Base-by-base conservation (phyloP, 495 filamentous ascomycete genomes). In the Neurospora africana region DNA sequence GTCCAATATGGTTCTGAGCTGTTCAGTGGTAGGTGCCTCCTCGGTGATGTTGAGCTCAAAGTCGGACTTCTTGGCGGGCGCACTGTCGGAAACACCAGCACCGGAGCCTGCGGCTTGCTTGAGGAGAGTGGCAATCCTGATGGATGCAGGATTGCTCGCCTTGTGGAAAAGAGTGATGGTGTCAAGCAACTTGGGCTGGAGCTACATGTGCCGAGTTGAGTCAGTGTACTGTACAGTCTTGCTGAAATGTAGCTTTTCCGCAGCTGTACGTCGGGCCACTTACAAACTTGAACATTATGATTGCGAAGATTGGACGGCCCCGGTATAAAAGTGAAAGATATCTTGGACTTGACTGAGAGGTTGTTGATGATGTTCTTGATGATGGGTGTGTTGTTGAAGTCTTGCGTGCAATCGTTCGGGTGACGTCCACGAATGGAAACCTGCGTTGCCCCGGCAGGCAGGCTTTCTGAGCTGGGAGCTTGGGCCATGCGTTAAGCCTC, bases 91-190 rank as follows among this genome's bases (percentile, higher is more conserved):
- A 11, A 91, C 90, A 15, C 84, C 84, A n/a, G 88, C 86, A 33
- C 53, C 53, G 7, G 53, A 65, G 53, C 53, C 53, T 4, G 90
- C 90, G 13, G 88, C 83, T 80, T 92, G 88, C 78, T 95, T 94
- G 33, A 98, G 88, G 69, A 94, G 80, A 35, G 88, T 89, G 30
- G 91, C 86, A 38, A 88, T 87, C 58, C 89, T 88, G 17, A 85
- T 84, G 3, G 93, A 97, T 74, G 88, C 80, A 4, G 89, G 83
- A 21, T 86, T 82, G 47, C 82, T 83, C 33, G 95, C 87, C 75
- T 90, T 89, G 87, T 98, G 95, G 87, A 98, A 99, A 84, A 99
- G 91, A 72, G 94, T 97, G 77, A 99, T 90, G 73, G 97, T 89
- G 85, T 98, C 93, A 82, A 93, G 87, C 74, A 91, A 86, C 88